Conservation (phyloP, 345 rosid genomes). For the Balakata baccata region DNA sequence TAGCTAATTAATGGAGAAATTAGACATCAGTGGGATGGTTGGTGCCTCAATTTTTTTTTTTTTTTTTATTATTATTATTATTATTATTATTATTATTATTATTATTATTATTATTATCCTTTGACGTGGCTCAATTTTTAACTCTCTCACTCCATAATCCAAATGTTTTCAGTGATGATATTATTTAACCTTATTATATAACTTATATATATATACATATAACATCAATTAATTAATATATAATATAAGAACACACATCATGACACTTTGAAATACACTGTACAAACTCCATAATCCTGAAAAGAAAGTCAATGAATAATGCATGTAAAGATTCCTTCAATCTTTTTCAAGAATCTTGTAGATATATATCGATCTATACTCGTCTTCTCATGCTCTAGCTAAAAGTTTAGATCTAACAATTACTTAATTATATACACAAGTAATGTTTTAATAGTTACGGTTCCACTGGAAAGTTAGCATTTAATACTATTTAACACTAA, state of each 20-base stretch:
- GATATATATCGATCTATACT: background rate
- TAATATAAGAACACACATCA: background rate
- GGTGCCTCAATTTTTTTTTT: background rate
- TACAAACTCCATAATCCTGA: background rate
- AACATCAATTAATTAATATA: too few relatives aligned
- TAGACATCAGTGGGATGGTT: background rate
- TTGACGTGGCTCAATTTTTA: too few relatives aligned
- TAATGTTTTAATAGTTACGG: too few relatives aligned
- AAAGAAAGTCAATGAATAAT: slow-evolving; percentile 4
- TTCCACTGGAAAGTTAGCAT: too few relatives aligned
- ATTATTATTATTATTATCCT: background rate
- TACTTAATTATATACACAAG: too few relatives aligned
- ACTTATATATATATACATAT: too few relatives aligned
- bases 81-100: background rate
- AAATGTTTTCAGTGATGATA: too few relatives aligned
- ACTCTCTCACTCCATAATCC: too few relatives aligned
- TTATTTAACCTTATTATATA: too few relatives aligned
- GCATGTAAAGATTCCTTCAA: slow-evolving; percentile 2
- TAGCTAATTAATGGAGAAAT: background rate
- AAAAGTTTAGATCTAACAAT: too few relatives aligned
- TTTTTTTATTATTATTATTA: background rate
- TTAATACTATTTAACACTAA: too few relatives aligned
- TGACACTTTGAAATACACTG: slow-evolving; percentile 3
- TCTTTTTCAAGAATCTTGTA: slow-evolving; percentile 7
- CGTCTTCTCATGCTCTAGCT: too few relatives aligned